phyloP scores from a whole-genome alignment of 345 rosid species.

The Murraya koenigii region DNA sequence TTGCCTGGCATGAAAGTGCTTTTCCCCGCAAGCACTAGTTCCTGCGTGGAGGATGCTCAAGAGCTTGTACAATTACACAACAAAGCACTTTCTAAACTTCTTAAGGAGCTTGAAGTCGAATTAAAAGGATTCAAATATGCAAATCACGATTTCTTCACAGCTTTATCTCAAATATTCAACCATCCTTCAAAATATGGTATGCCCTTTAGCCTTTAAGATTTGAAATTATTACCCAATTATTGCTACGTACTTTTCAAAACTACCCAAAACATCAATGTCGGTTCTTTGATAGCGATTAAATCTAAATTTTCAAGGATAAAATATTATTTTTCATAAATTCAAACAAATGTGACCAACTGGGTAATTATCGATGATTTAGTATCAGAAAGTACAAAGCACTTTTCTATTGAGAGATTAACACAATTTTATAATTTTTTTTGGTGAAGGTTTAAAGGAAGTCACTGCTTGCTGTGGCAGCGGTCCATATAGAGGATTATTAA shows the following conservation, averaged over 20 bases:
- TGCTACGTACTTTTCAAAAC: not conserved
- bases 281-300: no score
- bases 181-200: slow-evolving; percentile 22
- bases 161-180: not conserved
- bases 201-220: not conserved
- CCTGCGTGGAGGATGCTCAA: not conserved
- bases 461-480: slow-evolving; percentile 10
- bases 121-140: slow-evolving; percentile 13
- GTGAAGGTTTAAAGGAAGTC: not conserved
- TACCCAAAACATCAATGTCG: not conserved
- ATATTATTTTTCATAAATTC: no score
- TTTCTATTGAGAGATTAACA: not conserved
- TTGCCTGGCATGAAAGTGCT: not conserved
- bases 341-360: not conserved
- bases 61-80: not conserved
- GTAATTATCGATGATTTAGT: not conserved
- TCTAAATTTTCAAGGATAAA: no score
- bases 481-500: not conserved
- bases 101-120: not conserved
- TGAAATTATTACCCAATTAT: no score
- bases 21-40: not conserved
- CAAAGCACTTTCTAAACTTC: not conserved
- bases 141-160: not conserved
- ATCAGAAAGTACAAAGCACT: not conserved
- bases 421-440: not conserved